Conservation (phyloP, 2,329 filamentous ascomycete species). For the Fusarium concolor region DNA sequence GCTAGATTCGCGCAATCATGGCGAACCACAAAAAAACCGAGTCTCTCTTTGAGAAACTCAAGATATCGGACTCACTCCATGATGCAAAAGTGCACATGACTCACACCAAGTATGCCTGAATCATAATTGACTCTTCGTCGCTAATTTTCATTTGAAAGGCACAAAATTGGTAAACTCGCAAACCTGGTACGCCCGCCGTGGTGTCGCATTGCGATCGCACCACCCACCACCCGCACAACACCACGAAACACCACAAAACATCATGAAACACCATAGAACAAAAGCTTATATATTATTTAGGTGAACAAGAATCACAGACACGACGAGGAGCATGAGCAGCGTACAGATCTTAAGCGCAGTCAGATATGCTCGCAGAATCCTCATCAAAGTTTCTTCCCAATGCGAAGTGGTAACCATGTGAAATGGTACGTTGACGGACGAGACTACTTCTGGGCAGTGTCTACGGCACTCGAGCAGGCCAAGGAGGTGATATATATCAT, state of each 20-base stretch:
- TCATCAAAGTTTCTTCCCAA: conserved; percentile 91
- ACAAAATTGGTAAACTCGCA: conserved; percentile 71
- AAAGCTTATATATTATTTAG: conserved; percentile 48
- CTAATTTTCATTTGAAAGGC: conserved; percentile 42
- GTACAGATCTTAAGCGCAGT: conserved; percentile 77
- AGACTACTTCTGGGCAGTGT: conserved; percentile 96
- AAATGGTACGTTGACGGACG: conserved; percentile 99
- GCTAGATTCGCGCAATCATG: conserved; percentile 45
- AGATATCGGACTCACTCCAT: conserved; percentile 63
- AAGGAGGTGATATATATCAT: conserved; percentile 95
- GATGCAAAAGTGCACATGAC: conserved; percentile 68
- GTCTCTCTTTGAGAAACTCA: conserved; percentile 61
- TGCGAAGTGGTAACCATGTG: conserved; percentile 83
- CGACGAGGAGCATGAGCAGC: conserved; percentile 85
- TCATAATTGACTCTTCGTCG: not conserved
- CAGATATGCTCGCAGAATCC: conserved; percentile 79
- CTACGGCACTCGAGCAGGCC: conserved; percentile 86
- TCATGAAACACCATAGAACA: not conserved
- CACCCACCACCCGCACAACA: not conserved
- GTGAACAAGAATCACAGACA: conserved; percentile 92
- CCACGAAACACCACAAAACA: not conserved
- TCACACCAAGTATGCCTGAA: conserved; percentile 63
- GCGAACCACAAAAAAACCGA: conserved; percentile 37
- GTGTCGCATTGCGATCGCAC: too few relatives aligned
- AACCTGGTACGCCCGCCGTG: conserved; percentile 63